A percentile compares a stretch with the other conserved stretches of the same genome.
Evolutionary conservation across 2,329 filamentous ascomycete species (phyloP).

Genomic region (Fusarium burgessii): DNA sequence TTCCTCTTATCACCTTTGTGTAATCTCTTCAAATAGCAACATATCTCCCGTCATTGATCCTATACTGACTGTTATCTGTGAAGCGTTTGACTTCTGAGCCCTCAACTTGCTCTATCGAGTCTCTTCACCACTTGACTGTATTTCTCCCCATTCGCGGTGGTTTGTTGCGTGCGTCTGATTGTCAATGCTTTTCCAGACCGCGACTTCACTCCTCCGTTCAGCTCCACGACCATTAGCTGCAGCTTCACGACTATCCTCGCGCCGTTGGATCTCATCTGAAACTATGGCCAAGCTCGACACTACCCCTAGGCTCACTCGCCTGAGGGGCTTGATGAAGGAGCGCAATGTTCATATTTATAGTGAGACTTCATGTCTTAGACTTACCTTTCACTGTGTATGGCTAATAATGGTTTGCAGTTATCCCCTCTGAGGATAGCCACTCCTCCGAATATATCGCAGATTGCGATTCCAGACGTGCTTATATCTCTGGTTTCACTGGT

Average conservation of each 20-base stretch:
- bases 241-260: slow-evolving; percentile 19
- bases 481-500: slow-evolving; percentile 93
- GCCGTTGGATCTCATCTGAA: slow-evolving; percentile 36
- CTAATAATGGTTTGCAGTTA: slow-evolving; percentile 67
- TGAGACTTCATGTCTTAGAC: slow-evolving; percentile 59
- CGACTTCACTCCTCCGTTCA: slow-evolving; percentile 39
- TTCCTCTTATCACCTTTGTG: background rate
- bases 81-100: slow-evolving; percentile 15
- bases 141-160: slow-evolving; percentile 14
- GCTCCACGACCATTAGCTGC: slow-evolving; percentile 30
- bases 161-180: slow-evolving; percentile 34
- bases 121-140: slow-evolving; percentile 14
- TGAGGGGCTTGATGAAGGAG: slow-evolving; percentile 89
- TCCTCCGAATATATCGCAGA: slow-evolving; percentile 97
- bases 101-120: background rate
- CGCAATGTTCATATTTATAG: slow-evolving; percentile 92
- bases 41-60: background rate
- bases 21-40: background rate
- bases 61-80: slow-evolving; percentile 6
- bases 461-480: slow-evolving; percentile 92
- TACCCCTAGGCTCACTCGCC: slow-evolving; percentile 76
- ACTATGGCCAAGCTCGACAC: slow-evolving; percentile 73
- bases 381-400: background rate
- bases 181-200: slow-evolving; percentile 44
- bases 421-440: slow-evolving; percentile 97